phyloP scores from a whole-genome alignment of 495 filamentous ascomycete genomes.

The Trichoderma gamsii region DNA sequence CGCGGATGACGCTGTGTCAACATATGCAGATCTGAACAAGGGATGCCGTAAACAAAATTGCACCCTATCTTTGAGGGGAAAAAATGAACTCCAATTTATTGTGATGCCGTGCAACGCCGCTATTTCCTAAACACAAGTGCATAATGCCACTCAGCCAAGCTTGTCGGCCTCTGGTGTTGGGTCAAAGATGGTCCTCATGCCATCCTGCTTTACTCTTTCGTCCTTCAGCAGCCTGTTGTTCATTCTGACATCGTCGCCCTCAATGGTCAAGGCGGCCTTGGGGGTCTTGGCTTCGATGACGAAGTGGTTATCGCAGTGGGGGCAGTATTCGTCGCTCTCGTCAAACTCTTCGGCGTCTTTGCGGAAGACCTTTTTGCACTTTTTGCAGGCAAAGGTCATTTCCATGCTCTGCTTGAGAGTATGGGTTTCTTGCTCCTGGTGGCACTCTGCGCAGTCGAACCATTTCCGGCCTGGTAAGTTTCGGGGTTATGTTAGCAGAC shows the following conservation, averaged over 20 bases:
- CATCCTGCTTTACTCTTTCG: conserved; percentile 63
- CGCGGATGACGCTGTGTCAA: conserved; percentile 17
- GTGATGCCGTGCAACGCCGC: conserved; percentile 12
- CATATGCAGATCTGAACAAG: background rate
- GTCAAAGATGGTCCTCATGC: conserved; percentile 63
- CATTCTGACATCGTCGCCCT: conserved; percentile 80
- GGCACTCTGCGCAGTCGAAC: conserved; percentile 98
- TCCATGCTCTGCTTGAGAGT: conserved; percentile 68
- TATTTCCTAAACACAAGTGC: background rate
- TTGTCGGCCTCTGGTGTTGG: conserved; percentile 65
- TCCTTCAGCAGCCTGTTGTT: conserved; percentile 92
- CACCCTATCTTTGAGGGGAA: background rate
- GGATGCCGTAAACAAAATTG: background rate
- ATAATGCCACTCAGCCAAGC: conserved; percentile 52
- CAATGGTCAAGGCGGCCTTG: conserved; percentile 70
- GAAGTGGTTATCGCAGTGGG: conserved; percentile 99
- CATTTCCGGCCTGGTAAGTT: conserved; percentile 69
- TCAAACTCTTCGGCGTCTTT: conserved; percentile 90
- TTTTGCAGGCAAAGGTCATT: conserved; percentile 95
- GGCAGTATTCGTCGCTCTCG: conserved; percentile 97
- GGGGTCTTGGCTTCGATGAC: conserved; percentile 82
- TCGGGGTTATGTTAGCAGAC: conserved; percentile 10
- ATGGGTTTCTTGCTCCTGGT: conserved; percentile 74
- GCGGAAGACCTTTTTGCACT: conserved; percentile 96
- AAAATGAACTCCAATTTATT: background rate